Evolutionary conservation across 371 early-diverging fungal species (phyloP), one percentile per base, ranked within the genome.

Genomic region (Syncephalastrum sp.): DNA sequence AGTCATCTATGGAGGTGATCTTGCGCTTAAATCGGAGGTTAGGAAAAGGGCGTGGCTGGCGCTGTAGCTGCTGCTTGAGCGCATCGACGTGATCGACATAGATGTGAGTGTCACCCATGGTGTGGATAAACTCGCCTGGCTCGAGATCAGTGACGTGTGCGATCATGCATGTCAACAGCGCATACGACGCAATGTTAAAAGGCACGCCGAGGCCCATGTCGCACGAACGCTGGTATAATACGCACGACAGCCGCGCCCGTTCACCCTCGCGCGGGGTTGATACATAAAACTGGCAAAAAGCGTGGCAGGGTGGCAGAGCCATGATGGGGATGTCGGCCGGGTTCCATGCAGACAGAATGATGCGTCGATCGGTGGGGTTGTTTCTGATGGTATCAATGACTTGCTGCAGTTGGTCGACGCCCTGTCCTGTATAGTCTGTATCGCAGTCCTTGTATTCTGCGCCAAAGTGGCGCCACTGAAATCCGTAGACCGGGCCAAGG

Each of bases 391-490:
- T 90, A 50, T 93, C 80, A 54, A 99, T 93, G n/a, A 98, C 93
- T 50, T 91, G 82, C 15, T 76, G 77, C 4, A 99, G 76, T 68
- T 99, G 99, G 65, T 99, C 99, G 7, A 96, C 84, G 7, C 99
- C 99, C 68, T 93, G 75, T 4, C 94, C 95, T 0, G 89, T 82
- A 61, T 99, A 99, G 64, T 96, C 93, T 1, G 87, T 85, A 61
- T 95, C 88, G 41, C 91, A 91, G 50, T 89, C 91, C 24, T 74
- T 65, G 67, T 99, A 99, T 56, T 88, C 74, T 0, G 99, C 99
- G 0, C 99, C 99, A 83, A 98, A 99, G 69, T 99, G 98, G 43
- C 99, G 81, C 99, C 99, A 99, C 69, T 99, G 99, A 73, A 96
- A 99, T 7, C 99, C 99, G 65, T 99, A 99, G 27, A 99, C 94